phyloP scores from a whole-genome alignment of 768 basidiomycete species.

The Podaxis sp. region DNA sequence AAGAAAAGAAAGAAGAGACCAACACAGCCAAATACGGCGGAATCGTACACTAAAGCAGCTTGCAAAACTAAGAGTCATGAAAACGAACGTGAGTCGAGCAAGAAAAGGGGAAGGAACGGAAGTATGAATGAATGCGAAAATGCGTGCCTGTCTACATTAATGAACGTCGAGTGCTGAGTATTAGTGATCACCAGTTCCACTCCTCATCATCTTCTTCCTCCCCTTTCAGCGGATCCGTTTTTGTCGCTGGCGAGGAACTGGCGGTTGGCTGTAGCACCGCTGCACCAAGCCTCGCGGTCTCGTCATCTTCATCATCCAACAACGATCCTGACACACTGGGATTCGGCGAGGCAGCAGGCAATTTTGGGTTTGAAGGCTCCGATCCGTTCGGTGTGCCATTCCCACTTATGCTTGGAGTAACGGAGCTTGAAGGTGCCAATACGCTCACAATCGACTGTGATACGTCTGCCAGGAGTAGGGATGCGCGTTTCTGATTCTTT shows the following conservation, averaged over 20 bases:
- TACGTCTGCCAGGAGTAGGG: constrained; percentile 63
- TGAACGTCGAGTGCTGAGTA: background rate
- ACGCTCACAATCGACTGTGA: constrained; percentile 55
- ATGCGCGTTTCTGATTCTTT: constrained; percentile 69
- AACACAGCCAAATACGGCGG: background rate
- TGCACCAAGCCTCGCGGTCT: constrained; percentile 20
- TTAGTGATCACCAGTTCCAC: constrained; percentile 51
- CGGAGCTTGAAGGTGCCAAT: constrained; percentile 27
- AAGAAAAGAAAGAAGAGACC: background rate
- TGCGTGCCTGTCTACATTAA: background rate
- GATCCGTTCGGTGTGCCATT: background rate
- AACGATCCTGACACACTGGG: constrained; percentile 21
- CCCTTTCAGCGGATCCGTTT: constrained; percentile 1
- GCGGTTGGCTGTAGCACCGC: constrained; percentile 23
- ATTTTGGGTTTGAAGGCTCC: constrained; percentile 1
- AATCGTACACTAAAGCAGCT: background rate
- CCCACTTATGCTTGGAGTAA: background rate
- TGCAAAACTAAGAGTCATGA: background rate
- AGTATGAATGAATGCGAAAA: background rate
- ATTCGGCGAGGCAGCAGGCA: constrained; percentile 18
- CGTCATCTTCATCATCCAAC: constrained; percentile 25
- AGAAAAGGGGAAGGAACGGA: background rate
- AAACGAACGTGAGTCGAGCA: background rate
- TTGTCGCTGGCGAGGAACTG: constrained; percentile 11
- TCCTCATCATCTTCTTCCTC: constrained; percentile 44